Conservation (phyloP, 192 early-diverging fungal genomes). For the Pilaira anomala region DNA sequence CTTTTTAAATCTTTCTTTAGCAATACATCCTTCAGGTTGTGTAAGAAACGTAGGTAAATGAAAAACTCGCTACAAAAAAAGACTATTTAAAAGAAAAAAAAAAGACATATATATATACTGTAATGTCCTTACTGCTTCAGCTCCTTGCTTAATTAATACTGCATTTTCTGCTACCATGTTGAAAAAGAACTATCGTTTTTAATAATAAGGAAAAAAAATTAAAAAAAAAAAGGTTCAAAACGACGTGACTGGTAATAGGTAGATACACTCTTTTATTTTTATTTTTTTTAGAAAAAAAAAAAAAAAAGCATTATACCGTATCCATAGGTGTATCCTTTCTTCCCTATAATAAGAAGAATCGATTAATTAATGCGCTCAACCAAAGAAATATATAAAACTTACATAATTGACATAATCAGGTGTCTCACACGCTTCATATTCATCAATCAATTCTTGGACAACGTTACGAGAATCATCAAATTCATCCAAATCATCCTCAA, state of each 20-base stretch:
- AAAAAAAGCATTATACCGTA: background rate
- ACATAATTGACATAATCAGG: conserved; percentile 78
- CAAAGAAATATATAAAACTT: conserved; percentile 15
- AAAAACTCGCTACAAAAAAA: conserved; percentile 62
- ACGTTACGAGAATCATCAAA: conserved; percentile 90
- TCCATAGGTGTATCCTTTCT: background rate
- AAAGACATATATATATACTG: background rate
- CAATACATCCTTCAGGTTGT: conserved; percentile 55
- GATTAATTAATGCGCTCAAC: background rate
- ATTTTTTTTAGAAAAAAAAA: background rate
- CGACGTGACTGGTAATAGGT: background rate
- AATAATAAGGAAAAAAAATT: background rate
- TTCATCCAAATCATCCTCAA: conserved; percentile 82
- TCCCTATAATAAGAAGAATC: background rate
- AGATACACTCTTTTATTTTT: too few relatives aligned
- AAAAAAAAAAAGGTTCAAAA: background rate
- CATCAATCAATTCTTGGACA: conserved; percentile 87
- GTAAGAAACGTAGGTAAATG: conserved; percentile 60
- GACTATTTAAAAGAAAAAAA: background rate
- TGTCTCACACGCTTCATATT: conserved; percentile 93
- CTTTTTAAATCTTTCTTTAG: conserved; percentile 94
- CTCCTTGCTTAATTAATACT: conserved; percentile 19
- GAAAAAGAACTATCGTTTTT: too few relatives aligned
- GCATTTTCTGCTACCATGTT: background rate
- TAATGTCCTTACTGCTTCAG: conserved; percentile 15